Evolutionary conservation across 768 basidiomycete species (phyloP).

Genomic region (Kwoniella dejecticola): DNA sequence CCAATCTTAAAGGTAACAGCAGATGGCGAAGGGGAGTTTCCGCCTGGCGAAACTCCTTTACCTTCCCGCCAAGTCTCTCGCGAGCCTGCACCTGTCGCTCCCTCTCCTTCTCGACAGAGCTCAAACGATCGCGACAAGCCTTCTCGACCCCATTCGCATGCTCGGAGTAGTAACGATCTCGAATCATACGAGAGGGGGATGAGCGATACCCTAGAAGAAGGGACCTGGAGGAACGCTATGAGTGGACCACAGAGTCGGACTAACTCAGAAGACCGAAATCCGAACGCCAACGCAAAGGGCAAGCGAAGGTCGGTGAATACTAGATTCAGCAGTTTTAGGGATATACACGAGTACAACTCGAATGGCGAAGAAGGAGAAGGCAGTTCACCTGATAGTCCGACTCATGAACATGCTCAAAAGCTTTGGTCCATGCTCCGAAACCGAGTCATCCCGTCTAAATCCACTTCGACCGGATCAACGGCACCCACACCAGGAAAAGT

Average conservation of each 20-base stretch:
- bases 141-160: not conserved
- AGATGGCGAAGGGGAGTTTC: slow-evolving; percentile 50
- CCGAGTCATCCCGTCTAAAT: slow-evolving; percentile 39
- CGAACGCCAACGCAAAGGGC: no score
- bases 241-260: not conserved
- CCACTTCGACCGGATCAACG: slow-evolving; percentile 8
- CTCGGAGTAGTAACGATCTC: slow-evolving; percentile 17
- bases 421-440: slow-evolving; percentile 46
- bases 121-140: slow-evolving; percentile 13
- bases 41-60: slow-evolving; percentile 46
- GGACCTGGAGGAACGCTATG: slow-evolving; percentile 21
- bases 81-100: not conserved
- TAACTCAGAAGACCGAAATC: not conserved
- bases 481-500: slow-evolving; percentile 35
- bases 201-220: slow-evolving; percentile 20
- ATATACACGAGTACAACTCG: slow-evolving; percentile 1
- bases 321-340: slow-evolving; percentile 22
- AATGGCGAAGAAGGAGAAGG: slow-evolving; percentile 19
- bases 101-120: slow-evolving; percentile 4
- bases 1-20: slow-evolving; percentile 45
- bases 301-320: slow-evolving; percentile 13
- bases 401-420: slow-evolving; percentile 34
- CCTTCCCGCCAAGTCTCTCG: slow-evolving; percentile 21
- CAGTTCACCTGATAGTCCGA: slow-evolving; percentile 14
- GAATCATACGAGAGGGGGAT: slow-evolving; percentile 21